phyloP scores from a whole-genome alignment of 148 eudicot species.

The Cornus suecica region DNA sequence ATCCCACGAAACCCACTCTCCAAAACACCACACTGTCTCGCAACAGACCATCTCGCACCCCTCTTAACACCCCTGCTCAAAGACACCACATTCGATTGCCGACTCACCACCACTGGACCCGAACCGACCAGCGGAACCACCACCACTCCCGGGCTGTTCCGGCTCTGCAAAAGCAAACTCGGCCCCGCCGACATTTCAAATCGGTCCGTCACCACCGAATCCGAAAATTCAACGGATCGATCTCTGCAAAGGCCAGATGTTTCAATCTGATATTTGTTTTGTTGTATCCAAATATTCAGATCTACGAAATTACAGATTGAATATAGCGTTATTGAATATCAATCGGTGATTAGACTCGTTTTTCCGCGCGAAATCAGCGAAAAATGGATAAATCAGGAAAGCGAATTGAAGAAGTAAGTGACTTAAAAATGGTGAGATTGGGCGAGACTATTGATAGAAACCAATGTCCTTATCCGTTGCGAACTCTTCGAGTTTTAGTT shows the following conservation, averaged over 20 bases:
- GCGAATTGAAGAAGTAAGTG: background rate
- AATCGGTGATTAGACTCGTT: background rate
- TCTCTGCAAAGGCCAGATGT: background rate
- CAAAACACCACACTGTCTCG: conserved; percentile 25
- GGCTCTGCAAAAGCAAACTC: conserved; percentile 36
- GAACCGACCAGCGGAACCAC: too few relatives aligned
- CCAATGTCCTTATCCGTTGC: background rate
- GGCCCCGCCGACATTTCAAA: conserved; percentile 46
- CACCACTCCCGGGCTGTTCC: conserved; percentile 11
- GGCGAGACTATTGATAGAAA: background rate
- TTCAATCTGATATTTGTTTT: background rate
- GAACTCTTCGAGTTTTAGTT: background rate
- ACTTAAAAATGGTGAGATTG: background rate
- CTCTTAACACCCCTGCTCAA: conserved; percentile 27
- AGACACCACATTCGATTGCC: conserved; percentile 28
- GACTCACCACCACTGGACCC: too few relatives aligned
- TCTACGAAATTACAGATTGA: too few relatives aligned
- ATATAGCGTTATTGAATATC: background rate
- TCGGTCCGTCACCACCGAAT: background rate
- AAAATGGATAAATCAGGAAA: background rate
- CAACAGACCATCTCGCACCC: conserved; percentile 35
- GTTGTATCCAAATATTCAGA: too few relatives aligned
- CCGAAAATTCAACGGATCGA: background rate
- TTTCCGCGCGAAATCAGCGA: background rate
- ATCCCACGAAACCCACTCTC: conserved; percentile 26